A percentile compares a stretch with the other conserved stretches of the same genome.
These are phyloP conservation scores for Iris macrosiphon DNA, from an alignment of 106 monocot species.

Conservation along the genomic window DNA sequence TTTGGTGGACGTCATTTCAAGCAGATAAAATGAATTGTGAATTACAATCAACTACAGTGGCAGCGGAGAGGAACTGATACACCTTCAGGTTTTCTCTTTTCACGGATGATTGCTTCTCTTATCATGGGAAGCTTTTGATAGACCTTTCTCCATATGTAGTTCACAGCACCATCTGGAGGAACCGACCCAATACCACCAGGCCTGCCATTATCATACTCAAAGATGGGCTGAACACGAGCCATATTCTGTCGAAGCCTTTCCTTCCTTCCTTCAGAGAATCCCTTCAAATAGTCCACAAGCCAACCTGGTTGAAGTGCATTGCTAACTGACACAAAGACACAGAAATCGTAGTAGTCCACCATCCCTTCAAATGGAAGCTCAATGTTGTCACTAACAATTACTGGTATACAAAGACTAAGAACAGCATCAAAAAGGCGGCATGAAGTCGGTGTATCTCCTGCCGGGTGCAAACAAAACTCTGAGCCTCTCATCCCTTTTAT, in stretches of 20 bases:
- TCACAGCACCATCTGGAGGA: constrained; percentile 60
- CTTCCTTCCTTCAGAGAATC: constrained; percentile 35
- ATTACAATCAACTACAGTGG: constrained; percentile 49
- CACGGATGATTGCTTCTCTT: constrained; percentile 46
- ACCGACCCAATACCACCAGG: constrained; percentile 45
- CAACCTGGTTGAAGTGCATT: constrained; percentile 60
- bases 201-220: constrained; percentile 68
- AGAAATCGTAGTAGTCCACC: constrained; percentile 74
- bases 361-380: constrained; percentile 97
- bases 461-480: constrained; percentile 93
- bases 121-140: constrained; percentile 70
- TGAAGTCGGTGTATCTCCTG: constrained; percentile 96
- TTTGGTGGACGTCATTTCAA: too few species aligned
- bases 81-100: constrained; percentile 68
- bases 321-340: constrained; percentile 57
- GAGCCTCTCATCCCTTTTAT: constrained; percentile 88
- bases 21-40: too few species aligned
- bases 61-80: constrained; percentile 63
- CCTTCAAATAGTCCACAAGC: constrained; percentile 53
- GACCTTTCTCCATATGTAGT: constrained; percentile 83
- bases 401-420: constrained; percentile 86
- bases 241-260: constrained; percentile 41
- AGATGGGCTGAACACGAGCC: constrained; percentile 53
- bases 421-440: constrained; percentile 94
- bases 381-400: constrained; percentile 76